A percentile compares a stretch with the other conserved stretches of the same genome.
Evolutionary conservation across 176 grass and related monocot genomes (phyloP).

Genomic region (Oryza meridionalis): DNA sequence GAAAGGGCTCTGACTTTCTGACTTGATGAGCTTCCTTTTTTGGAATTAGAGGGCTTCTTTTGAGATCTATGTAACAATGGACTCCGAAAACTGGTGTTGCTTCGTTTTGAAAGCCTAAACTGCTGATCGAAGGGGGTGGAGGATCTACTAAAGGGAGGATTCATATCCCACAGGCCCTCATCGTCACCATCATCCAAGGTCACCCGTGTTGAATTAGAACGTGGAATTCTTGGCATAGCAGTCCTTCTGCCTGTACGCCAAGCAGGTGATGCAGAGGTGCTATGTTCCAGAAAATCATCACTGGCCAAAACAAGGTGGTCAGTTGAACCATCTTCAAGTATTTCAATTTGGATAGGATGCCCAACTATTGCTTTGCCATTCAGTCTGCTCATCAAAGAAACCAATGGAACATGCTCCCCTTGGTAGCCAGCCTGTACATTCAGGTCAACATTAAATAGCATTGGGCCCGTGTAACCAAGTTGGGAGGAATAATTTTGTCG

Average conservation of each 20-base stretch:
- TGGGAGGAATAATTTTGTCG: slow-evolving; percentile 37
- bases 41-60: slow-evolving; percentile 54
- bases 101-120: slow-evolving; percentile 32
- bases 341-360: slow-evolving; percentile 71
- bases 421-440: slow-evolving; percentile 78
- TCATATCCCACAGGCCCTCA: slow-evolving; percentile 37
- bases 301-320: slow-evolving; percentile 51
- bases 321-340: slow-evolving; percentile 65
- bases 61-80: slow-evolving; percentile 43
- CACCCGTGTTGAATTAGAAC: slow-evolving; percentile 47
- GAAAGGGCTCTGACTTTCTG: slow-evolving; percentile 61
- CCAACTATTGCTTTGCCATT: slow-evolving; percentile 89
- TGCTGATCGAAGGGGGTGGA: slow-evolving; percentile 35
- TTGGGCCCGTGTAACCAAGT: slow-evolving; percentile 35
- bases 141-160: slow-evolving; percentile 20
- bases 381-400: slow-evolving; percentile 80
- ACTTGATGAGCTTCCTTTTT: slow-evolving; percentile 54
- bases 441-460: slow-evolving; percentile 68
- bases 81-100: slow-evolving; percentile 8
- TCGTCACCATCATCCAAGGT: slow-evolving; percentile 44
- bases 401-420: slow-evolving; percentile 78
- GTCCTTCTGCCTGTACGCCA: slow-evolving; percentile 84
- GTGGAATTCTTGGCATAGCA: slow-evolving; percentile 72
- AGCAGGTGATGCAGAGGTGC: slow-evolving; percentile 47
- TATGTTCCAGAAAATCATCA: slow-evolving; percentile 46